phyloP scores from a whole-genome alignment of 2,329 filamentous ascomycete genomes.

The Emmonsia crescens region DNA sequence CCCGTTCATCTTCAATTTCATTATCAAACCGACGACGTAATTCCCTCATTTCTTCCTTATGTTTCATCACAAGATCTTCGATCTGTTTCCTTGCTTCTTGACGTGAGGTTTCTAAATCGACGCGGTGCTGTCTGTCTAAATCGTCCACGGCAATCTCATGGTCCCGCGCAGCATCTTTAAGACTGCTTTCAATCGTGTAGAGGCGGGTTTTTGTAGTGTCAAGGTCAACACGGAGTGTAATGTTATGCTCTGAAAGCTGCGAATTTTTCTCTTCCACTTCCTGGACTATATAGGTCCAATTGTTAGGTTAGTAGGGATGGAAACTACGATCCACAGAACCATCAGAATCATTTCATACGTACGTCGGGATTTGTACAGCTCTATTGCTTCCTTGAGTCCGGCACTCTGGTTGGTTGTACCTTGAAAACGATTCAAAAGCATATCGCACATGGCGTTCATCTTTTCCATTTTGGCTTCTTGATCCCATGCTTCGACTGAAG shows the following conservation, averaged over 20 bases:
- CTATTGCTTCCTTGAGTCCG: constrained; percentile 61
- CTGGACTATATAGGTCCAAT: constrained; percentile 31
- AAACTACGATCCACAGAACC: not conserved
- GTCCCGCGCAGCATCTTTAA: constrained; percentile 43
- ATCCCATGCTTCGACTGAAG: constrained; percentile 71
- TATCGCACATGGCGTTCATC: constrained; percentile 63
- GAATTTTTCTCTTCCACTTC: constrained; percentile 46
- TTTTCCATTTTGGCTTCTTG: constrained; percentile 64
- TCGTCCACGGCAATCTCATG: constrained; percentile 44
- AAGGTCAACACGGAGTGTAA: constrained; percentile 55
- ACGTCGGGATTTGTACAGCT: constrained; percentile 66
- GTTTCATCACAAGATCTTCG: constrained; percentile 48
- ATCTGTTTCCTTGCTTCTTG: constrained; percentile 42
- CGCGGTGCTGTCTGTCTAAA: constrained; percentile 41
- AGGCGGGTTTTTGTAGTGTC: constrained; percentile 48
- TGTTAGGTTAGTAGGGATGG: not conserved
- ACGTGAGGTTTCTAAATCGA: constrained; percentile 32
- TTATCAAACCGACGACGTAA: constrained; percentile 52
- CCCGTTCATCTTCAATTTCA: constrained; percentile 57
- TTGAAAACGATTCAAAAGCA: constrained; percentile 62
- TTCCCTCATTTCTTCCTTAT: constrained; percentile 58
- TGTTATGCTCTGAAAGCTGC: constrained; percentile 42
- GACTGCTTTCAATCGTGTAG: constrained; percentile 36
- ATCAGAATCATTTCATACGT: constrained; percentile 25
- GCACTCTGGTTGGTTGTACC: constrained; percentile 57